phyloP scores from a whole-genome alignment of 2,329 filamentous ascomycete species.

The Chaetoscypha palmicola region DNA sequence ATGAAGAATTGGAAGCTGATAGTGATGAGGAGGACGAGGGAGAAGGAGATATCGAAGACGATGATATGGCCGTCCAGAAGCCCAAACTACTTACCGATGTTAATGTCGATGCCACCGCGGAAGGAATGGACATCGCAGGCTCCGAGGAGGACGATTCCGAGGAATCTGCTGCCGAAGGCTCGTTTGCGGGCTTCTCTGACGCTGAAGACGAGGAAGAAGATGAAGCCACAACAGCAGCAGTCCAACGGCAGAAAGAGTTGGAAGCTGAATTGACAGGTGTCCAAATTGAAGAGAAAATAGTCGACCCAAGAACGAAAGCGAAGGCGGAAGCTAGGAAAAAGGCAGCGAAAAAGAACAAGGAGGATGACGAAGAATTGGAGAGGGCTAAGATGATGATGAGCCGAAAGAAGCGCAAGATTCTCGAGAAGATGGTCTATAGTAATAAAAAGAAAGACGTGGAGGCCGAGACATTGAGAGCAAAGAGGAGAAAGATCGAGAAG shows the following conservation, averaged over 20 bases:
- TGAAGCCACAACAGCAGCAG: conserved; percentile 53
- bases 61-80: conserved; percentile 41
- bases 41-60: conserved; percentile 32
- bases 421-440: conserved; percentile 95
- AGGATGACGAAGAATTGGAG: conserved; percentile 82
- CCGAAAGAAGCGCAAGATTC: conserved; percentile 94
- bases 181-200: conserved; percentile 31
- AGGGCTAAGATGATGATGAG: conserved; percentile 97
- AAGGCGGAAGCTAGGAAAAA: conserved; percentile 66
- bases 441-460: conserved; percentile 91
- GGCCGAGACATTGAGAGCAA: conserved; percentile 76
- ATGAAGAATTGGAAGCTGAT: conserved; percentile 68
- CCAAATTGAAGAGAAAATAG: conserved; percentile 43
- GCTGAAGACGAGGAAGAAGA: conserved; percentile 46
- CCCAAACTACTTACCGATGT: conserved; percentile 29
- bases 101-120: conserved; percentile 28
- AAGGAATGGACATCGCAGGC: conserved; percentile 30
- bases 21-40: conserved; percentile 42
- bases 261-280: conserved; percentile 83
- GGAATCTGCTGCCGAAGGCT: conserved; percentile 29
- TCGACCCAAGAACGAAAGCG: conserved; percentile 50
- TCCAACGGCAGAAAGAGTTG: conserved; percentile 78
- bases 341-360: conserved; percentile 61
- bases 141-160: conserved; percentile 33
- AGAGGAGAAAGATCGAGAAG: conserved; percentile 84